Evolutionary conservation across 2,329 filamentous ascomycete species (phyloP), one percentile per base, ranked within the genome.

Genomic region (Aspergillus sp.): DNA sequence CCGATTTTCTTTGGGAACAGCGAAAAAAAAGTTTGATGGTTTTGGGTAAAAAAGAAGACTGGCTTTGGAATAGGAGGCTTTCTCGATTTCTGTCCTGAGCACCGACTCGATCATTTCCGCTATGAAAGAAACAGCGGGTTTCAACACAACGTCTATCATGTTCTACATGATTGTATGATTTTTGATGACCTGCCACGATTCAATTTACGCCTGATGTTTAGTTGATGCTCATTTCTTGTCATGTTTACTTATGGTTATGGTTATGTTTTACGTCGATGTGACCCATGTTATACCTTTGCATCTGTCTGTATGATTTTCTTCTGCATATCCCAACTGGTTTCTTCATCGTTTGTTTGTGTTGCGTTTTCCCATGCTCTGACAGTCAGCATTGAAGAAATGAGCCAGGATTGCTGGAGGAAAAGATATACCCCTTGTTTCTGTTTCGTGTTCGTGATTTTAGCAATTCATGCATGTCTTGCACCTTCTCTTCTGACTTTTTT

Each of bases 161-260:
- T 60, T 48, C 52, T 57, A 64, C 64, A 62, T 65, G 65, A 64
- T 65, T 66, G 64, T 66, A 67, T 56, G 65, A 67, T 64, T 67
- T 55, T 48, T 66, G 61, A 67, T 63, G 65, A 67, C 64, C 61
- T 66, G 61, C 62, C 61, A 64, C 59, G 65, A 67, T 52, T 55
- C 55, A 58, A 57, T 37, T 59, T 51, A 59, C 58, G 52, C 57
- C 48, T 58, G 48, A 61, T 62, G 45, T 49, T 59, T 57, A 24
- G 52, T 60, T 49, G 23, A 57, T 55, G 56, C 49, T 57, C 43
- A 59, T 60, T 44, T 48, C 39, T 50, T 52, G 24, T 52, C 31
- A 56, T 55, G 44, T 52, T 45, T 33, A 48, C 27, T 62, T 37
- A 37, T 55, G 40, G 52, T 56, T 57, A 41, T 46, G 31, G 19